Percentiles rank a stretch among this genome's conserved stretches.
Conservation (phyloP, 164 flowering plant genomes). For the Piper betle region DNA sequence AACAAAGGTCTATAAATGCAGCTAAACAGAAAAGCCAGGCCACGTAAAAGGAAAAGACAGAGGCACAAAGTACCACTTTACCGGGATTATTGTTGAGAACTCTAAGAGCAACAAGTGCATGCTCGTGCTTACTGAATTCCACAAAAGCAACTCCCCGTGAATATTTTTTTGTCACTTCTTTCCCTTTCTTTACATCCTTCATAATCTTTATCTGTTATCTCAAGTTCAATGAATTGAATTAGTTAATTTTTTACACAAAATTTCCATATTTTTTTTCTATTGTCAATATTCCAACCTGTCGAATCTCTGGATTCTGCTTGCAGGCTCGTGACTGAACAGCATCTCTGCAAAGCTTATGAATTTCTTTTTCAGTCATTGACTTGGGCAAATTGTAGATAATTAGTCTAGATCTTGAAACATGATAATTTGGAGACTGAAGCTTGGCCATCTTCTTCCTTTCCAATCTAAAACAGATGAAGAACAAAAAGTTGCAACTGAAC, state of each 20-base stretch:
- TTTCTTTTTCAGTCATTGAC: slow-evolving; percentile 57
- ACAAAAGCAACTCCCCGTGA: slow-evolving; percentile 91
- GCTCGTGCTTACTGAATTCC: slow-evolving; percentile 90
- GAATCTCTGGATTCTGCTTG: slow-evolving; percentile 74
- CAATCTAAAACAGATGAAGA: slow-evolving; percentile 37
- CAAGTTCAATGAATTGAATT: slow-evolving; percentile 10
- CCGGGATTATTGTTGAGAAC: slow-evolving; percentile 97
- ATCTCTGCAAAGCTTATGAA: slow-evolving; percentile 52
- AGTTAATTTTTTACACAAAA: neutral
- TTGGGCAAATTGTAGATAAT: slow-evolving; percentile 82
- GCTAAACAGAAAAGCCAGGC: neutral
- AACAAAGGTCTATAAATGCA: neutral
- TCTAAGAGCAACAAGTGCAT: slow-evolving; percentile 92
- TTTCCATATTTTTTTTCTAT: neutral
- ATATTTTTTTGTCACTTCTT: slow-evolving; percentile 26
- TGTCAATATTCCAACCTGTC: slow-evolving; percentile 41
- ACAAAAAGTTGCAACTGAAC: neutral
- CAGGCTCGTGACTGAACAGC: slow-evolving; percentile 82
- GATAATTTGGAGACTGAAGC: slow-evolving; percentile 80
- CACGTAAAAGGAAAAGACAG: neutral
- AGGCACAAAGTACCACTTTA: slow-evolving; percentile 11
- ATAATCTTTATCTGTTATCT: slow-evolving; percentile 52
- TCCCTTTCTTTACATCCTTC: slow-evolving; percentile 43
- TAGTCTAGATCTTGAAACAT: slow-evolving; percentile 81
- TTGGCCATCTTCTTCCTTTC: slow-evolving; percentile 46